These are phyloP conservation scores for Taphrina sp. DNA, from an alignment of 1,139 yeast species.

Conservation along the genomic window DNA sequence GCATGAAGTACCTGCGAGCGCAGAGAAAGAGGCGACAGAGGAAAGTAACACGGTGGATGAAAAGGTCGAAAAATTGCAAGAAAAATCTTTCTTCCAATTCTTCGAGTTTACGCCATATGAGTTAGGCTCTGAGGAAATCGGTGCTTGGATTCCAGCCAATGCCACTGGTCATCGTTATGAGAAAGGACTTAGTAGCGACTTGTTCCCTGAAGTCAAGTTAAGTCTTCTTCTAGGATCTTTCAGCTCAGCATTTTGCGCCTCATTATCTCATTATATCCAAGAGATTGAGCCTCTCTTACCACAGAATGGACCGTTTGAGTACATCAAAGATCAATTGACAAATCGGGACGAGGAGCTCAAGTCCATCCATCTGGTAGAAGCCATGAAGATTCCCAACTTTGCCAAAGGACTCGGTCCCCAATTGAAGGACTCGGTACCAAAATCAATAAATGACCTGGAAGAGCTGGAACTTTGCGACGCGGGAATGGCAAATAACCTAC, in stretches of 20 bases:
- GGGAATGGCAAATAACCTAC: conserved; percentile 40
- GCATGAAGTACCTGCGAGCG: conserved; percentile 37
- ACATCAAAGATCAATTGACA: conserved; percentile 35
- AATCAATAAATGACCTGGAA: conserved; percentile 19
- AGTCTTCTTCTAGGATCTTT: conserved; percentile 39
- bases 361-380: conserved; percentile 38
- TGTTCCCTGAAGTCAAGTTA: conserved; percentile 37
- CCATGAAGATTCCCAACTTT: conserved; percentile 39
- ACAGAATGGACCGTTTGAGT: conserved; percentile 16
- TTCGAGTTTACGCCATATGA: conserved; percentile 40
- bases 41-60: conserved; percentile 1
- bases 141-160: conserved; percentile 40
- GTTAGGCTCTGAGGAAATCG: conserved; percentile 39
- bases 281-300: conserved; percentile 38
- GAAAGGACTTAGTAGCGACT: conserved; percentile 35
- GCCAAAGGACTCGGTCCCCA: conserved; percentile 35
- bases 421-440: conserved; percentile 36
- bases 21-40: conserved; percentile 24
- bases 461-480: conserved; percentile 39
- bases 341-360: conserved; percentile 37
- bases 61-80: conserved; percentile 5
- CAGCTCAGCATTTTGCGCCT: conserved; percentile 41
- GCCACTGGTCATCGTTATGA: conserved; percentile 38
- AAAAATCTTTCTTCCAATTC: conserved; percentile 39
- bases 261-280: conserved; percentile 38